Percentiles rank a stretch among this genome's conserved stretches.
phyloP scores from a whole-genome alignment of 495 filamentous ascomycete species.

The Rostrohypoxylon terebratum region DNA sequence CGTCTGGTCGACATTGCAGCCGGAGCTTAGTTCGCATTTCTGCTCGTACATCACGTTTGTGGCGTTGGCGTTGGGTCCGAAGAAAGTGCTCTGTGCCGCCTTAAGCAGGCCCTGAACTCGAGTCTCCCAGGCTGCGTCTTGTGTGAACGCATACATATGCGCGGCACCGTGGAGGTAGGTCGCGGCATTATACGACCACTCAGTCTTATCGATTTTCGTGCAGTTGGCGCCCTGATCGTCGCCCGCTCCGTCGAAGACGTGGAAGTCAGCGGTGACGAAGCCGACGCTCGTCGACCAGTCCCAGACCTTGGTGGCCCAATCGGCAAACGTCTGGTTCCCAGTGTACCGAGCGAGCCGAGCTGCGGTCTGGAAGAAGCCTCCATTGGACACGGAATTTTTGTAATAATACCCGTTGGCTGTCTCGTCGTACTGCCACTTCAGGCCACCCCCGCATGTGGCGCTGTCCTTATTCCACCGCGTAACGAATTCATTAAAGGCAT shows the following conservation, averaged over 20 bases:
- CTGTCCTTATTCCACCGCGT: slow-evolving; percentile 77
- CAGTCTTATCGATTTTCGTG: slow-evolving; percentile 67
- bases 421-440: slow-evolving; percentile 85
- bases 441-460: slow-evolving; percentile 76
- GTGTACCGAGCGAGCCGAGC: slow-evolving; percentile 82
- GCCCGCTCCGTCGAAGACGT: slow-evolving; percentile 77
- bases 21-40: slow-evolving; percentile 72
- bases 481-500: slow-evolving; percentile 76
- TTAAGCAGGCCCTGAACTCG: slow-evolving; percentile 68
- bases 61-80: slow-evolving; percentile 58
- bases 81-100: slow-evolving; percentile 67
- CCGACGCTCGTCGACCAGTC: slow-evolving; percentile 74
- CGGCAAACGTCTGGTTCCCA: slow-evolving; percentile 76
- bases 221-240: slow-evolving; percentile 70
- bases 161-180: slow-evolving; percentile 79
- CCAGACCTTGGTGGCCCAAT: slow-evolving; percentile 78
- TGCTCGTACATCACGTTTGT: slow-evolving; percentile 73
- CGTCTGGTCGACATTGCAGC: slow-evolving; percentile 77
- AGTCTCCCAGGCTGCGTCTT: slow-evolving; percentile 68
- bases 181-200: slow-evolving; percentile 83
- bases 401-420: slow-evolving; percentile 84
- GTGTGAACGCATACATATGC: slow-evolving; percentile 78
- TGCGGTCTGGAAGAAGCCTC: slow-evolving; percentile 81
- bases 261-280: slow-evolving; percentile 69
- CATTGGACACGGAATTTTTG: slow-evolving; percentile 84